phyloP scores from a whole-genome alignment of 2,329 filamentous ascomycete species.

The Onygenales sp. region DNA sequence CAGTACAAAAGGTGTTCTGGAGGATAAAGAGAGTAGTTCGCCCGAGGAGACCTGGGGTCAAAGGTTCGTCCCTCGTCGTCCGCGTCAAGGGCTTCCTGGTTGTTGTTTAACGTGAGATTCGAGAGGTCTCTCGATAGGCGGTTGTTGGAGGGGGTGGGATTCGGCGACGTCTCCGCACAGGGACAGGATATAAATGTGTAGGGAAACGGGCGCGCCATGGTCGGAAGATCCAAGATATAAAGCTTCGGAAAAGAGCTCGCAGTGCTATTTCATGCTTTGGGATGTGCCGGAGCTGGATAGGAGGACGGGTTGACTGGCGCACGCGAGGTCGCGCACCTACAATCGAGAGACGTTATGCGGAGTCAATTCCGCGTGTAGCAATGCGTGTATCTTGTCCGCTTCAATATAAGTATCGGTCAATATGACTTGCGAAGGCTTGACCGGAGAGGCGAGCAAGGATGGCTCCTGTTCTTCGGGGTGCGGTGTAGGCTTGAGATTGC shows the following conservation, averaged over 20 bases:
- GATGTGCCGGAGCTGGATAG: background rate
- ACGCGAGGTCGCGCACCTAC: no score
- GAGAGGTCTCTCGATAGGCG: constrained; percentile 13
- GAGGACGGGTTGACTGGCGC: no score
- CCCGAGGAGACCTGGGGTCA: constrained; percentile 72
- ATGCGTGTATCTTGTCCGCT: no score
- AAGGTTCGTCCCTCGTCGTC: constrained; percentile 73
- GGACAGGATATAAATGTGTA: constrained; percentile 16
- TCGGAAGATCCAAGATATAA: background rate
- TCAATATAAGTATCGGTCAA: no score
- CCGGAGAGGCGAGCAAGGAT: no score
- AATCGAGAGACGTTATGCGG: no score
- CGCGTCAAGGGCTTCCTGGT: constrained; percentile 28
- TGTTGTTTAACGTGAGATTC: constrained; percentile 8
- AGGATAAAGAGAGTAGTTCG: constrained; percentile 87
- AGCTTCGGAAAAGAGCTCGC: background rate
- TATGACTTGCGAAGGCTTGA: no score
- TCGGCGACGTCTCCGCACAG: constrained; percentile 10
- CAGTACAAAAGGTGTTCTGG: constrained; percentile 92
- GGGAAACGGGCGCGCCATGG: constrained; percentile 17
- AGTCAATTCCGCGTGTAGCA: no score
- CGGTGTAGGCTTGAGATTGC: no score
- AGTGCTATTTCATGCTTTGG: background rate
- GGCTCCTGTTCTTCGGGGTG: no score
- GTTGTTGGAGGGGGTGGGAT: constrained; percentile 4